Evolutionary conservation across 768 basidiomycete species (phyloP).

Genomic region (button mushroom (Agaricus bisporus)): DNA sequence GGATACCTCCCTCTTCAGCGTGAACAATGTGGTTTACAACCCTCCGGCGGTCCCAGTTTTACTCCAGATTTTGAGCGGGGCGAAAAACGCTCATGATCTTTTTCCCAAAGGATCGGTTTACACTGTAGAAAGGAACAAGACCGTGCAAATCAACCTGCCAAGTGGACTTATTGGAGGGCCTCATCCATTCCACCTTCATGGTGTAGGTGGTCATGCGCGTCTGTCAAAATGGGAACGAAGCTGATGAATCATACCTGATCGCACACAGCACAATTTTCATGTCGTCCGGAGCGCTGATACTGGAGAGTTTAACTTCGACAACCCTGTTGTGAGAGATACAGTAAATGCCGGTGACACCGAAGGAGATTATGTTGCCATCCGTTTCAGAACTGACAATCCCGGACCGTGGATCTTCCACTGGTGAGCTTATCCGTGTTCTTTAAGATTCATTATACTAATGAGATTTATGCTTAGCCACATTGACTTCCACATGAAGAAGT

Average conservation of each 20-base stretch:
- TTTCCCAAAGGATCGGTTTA: conserved; percentile 36
- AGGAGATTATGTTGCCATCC: conserved; percentile 44
- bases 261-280: conserved; percentile 26
- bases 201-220: conserved; percentile 24
- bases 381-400: conserved; percentile 61
- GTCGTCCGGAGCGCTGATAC: conserved; percentile 37
- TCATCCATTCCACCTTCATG: conserved; percentile 44
- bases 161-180: conserved; percentile 20
- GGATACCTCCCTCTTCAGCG: conserved; percentile 26
- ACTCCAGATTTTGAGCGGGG: conserved; percentile 34
- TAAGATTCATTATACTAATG: background rate
- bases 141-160: conserved; percentile 41
- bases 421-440: conserved; percentile 12
- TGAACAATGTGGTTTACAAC: conserved; percentile 18
- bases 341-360: conserved; percentile 31
- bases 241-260: background rate
- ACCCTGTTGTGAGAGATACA: conserved; percentile 51
- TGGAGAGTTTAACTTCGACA: conserved; percentile 30
- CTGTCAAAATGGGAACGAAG: background rate
- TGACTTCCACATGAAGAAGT: conserved; percentile 30
- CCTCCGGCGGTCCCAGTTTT: conserved; percentile 31
- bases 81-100: conserved; percentile 28
- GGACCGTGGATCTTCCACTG: conserved; percentile 54
- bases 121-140: conserved; percentile 36
- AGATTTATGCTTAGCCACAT: conserved; percentile 22